Conservation (phyloP, 805 yeast species). For the Yueomyces sinensis region DNA sequence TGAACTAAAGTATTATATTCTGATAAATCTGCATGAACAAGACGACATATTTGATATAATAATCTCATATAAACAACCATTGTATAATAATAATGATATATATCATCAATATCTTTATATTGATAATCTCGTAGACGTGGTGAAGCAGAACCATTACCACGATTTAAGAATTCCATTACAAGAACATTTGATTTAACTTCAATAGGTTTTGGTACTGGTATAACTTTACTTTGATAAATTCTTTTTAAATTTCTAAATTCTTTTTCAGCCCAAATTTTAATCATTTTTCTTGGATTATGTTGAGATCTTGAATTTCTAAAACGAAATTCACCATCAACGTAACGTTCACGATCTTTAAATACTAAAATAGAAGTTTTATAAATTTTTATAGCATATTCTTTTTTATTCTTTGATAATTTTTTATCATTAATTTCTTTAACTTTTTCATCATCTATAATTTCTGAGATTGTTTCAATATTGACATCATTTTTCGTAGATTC, state of each 20-base stretch:
- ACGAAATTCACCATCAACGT: conserved; percentile 91
- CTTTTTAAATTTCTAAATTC: conserved; percentile 89
- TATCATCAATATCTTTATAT: conserved; percentile 52
- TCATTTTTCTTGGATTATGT: conserved; percentile 95
- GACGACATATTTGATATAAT: conserved; percentile 74
- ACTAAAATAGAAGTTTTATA: conserved; percentile 93
- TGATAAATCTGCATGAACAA: conserved; percentile 93
- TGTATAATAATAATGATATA: conserved; percentile 56
- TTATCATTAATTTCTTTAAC: conserved; percentile 20
- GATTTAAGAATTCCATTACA: conserved; percentile 83
- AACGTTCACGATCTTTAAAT: conserved; percentile 92
- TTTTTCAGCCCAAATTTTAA: conserved; percentile 96
- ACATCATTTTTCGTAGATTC: conserved; percentile 1
- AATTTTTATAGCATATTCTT: conserved; percentile 78
- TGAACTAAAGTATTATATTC: conserved; percentile 91
- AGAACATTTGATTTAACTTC: conserved; percentile 82
- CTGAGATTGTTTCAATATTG: conserved; percentile 18
- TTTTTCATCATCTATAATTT: neutral
- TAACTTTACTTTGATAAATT: conserved; percentile 51
- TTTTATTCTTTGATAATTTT: conserved; percentile 15
- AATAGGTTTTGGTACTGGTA: conserved; percentile 89
- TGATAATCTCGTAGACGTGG: conserved; percentile 82
- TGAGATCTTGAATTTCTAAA: conserved; percentile 76
- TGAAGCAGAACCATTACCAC: conserved; percentile 72
- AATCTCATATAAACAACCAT: conserved; percentile 76